Evolutionary conservation across 768 basidiomycete species (phyloP).

Genomic region (Lactarius sanguifluus): DNA sequence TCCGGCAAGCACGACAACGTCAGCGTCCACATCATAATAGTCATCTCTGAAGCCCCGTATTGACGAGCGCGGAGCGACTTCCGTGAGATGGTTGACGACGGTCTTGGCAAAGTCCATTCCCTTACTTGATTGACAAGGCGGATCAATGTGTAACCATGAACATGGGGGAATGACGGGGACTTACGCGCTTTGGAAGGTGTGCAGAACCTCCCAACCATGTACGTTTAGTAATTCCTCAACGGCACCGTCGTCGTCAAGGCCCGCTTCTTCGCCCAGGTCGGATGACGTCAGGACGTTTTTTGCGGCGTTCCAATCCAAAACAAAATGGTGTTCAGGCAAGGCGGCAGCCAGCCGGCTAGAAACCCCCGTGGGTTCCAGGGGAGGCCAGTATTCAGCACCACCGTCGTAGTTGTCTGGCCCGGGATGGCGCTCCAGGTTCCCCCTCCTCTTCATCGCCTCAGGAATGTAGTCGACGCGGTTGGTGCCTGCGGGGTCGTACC

Average conservation of each 20-base stretch:
- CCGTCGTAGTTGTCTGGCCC: conserved; percentile 27
- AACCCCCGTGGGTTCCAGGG: conserved; percentile 4
- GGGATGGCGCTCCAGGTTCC: conserved; percentile 34
- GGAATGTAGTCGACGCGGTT: conserved; percentile 42
- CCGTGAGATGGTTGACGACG: conserved; percentile 40
- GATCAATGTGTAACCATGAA: background rate
- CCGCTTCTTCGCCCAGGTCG: conserved; percentile 2
- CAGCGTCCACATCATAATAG: conserved; percentile 37
- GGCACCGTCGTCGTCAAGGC: conserved; percentile 33
- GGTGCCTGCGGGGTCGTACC: conserved; percentile 41
- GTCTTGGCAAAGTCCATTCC: conserved; percentile 47
- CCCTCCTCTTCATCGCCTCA: conserved; percentile 36
- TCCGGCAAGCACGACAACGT: conserved; percentile 44
- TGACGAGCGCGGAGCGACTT: conserved; percentile 39
- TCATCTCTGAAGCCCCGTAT: conserved; percentile 45
- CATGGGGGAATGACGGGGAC: conserved; percentile 27
- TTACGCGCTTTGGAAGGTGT: conserved; percentile 44
- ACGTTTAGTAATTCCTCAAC: conserved; percentile 38
- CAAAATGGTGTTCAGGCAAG: background rate
- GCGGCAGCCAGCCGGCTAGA: conserved; percentile 6
- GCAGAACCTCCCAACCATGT: conserved; percentile 44
- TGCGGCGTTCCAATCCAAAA: conserved; percentile 17
- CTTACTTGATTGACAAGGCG: conserved; percentile 36
- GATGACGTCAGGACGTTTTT: background rate
- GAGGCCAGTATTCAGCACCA: conserved; percentile 19